Conservation (phyloP, 2,329 filamentous ascomycete species). For the Blastomyces gilchristii region DNA sequence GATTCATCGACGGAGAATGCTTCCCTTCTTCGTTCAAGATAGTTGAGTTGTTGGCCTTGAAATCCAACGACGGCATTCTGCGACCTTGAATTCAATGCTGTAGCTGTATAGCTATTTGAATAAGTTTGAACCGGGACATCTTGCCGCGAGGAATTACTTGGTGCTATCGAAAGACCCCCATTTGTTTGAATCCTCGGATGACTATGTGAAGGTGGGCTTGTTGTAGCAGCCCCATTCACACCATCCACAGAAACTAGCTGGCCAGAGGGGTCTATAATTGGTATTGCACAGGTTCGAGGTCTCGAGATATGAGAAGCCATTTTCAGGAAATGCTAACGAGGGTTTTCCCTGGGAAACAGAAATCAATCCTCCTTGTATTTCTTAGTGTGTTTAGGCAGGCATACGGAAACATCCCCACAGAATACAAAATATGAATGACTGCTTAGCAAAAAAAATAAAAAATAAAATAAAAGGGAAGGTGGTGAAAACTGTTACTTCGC, state of each 20-base stretch:
- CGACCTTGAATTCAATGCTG: background rate
- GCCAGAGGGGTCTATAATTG: constrained; percentile 6
- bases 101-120: background rate
- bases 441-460: background rate
- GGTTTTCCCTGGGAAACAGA: background rate
- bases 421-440: background rate
- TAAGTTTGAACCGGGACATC: background rate
- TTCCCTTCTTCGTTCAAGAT: constrained; percentile 5
- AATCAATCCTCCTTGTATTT: constrained; percentile 4
- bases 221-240: background rate
- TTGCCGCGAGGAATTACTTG: background rate
- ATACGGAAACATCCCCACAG: background rate
- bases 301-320: constrained; percentile 2
- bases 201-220: background rate
- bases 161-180: background rate
- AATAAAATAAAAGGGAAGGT: background rate
- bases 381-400: background rate
- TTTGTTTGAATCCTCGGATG: background rate
- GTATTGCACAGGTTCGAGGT: constrained; percentile 3
- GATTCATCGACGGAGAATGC: constrained; percentile 2
- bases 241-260: background rate
- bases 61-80: background rate
- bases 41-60: constrained; percentile 3
- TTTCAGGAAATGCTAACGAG: background rate
- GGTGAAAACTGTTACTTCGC: background rate